These are phyloP conservation scores for Backusella macrospora DNA, from an alignment of 192 early-diverging fungal species.

Conservation along the genomic window DNA sequence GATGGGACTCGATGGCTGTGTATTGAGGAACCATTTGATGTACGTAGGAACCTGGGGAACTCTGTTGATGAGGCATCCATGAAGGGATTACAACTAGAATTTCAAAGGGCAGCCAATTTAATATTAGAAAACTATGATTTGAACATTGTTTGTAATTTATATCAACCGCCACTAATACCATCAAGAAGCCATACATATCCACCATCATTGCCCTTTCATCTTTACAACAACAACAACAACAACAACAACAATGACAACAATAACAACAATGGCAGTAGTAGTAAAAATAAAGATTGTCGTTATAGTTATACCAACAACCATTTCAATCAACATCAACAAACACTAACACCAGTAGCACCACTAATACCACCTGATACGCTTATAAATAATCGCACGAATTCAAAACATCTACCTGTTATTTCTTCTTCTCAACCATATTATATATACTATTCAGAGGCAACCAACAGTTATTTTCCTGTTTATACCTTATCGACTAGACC, in stretches of 20 bases:
- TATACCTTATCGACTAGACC: not conserved
- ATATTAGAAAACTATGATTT: not conserved
- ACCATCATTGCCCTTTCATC: not conserved
- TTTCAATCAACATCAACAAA: not conserved
- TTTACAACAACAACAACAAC: not conserved
- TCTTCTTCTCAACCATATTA: not conserved
- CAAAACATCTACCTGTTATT: no score
- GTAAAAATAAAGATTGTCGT: no score
- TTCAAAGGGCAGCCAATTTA: constrained; percentile 64
- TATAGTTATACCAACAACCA: not conserved
- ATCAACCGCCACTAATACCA: not conserved
- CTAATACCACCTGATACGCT: not conserved
- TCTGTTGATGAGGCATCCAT: constrained; percentile 80
- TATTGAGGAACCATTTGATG: constrained; percentile 94
- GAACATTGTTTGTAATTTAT: not conserved
- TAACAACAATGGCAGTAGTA: no score
- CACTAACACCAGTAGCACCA: no score
- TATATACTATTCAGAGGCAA: not conserved
- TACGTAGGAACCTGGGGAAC: constrained; percentile 87
- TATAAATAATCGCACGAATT: not conserved
- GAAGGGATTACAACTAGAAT: constrained; percentile 78
- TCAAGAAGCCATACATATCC: not conserved
- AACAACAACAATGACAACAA: not conserved
- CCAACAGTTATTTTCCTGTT: not conserved
- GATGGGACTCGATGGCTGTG: constrained; percentile 68